Percentiles rank a stretch among this genome's conserved stretches.
Evolutionary conservation across 345 rosid genomes (phyloP).

Genomic region (Sonneratia caseolaris): DNA sequence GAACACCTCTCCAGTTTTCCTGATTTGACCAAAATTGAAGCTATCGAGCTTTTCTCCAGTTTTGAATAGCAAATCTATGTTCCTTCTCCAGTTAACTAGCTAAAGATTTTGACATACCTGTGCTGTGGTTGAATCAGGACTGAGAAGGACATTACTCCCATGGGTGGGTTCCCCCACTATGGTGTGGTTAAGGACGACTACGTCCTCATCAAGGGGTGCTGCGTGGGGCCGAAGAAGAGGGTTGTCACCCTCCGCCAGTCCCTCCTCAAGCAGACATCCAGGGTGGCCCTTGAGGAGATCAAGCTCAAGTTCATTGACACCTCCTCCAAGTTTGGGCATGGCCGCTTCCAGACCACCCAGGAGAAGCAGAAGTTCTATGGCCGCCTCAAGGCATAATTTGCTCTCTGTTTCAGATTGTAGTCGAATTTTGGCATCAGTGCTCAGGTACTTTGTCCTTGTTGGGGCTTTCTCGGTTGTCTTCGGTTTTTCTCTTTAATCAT

Average conservation of each 20-base stretch:
- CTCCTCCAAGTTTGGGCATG: slow-evolving; percentile 60
- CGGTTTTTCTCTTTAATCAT: too few relatives aligned
- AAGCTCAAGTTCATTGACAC: slow-evolving; percentile 72
- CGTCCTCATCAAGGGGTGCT: slow-evolving; percentile 72
- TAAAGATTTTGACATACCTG: not conserved
- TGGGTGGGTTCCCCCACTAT: slow-evolving; percentile 82
- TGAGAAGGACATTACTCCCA: slow-evolving; percentile 69
- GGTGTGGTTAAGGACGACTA: slow-evolving; percentile 72
- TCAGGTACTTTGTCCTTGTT: not conserved
- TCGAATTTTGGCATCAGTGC: not conserved
- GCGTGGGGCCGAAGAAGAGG: slow-evolving; percentile 86
- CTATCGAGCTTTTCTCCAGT: too few relatives aligned
- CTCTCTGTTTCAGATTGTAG: not conserved
- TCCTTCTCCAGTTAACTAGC: not conserved
- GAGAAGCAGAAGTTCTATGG: slow-evolving; percentile 60
- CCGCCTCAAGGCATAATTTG: slow-evolving; percentile 43
- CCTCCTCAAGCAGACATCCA: slow-evolving; percentile 60
- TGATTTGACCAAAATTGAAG: too few relatives aligned
- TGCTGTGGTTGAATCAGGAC: slow-evolving; percentile 35
- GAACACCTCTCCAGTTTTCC: too few relatives aligned
- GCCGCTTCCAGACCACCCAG: slow-evolving; percentile 58
- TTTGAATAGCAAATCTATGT: not conserved
- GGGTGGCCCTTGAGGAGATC: slow-evolving; percentile 57
- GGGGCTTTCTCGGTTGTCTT: not conserved
- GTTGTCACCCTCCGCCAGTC: slow-evolving; percentile 72